These are phyloP conservation scores for Sparassis latifolia DNA, from an alignment of 1,284 basidiomycete genomes.

Conservation along the genomic window DNA sequence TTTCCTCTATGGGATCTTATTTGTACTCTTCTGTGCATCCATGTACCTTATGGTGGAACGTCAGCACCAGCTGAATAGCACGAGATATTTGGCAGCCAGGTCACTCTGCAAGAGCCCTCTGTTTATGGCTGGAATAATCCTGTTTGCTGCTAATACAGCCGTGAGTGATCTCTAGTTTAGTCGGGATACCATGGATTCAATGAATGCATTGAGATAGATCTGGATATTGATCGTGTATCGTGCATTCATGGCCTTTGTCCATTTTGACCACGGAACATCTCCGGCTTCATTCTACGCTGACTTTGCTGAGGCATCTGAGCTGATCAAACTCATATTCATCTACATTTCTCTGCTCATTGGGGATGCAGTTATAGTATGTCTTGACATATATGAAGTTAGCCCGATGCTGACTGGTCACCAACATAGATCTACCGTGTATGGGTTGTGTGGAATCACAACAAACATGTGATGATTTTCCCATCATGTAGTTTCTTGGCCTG, in stretches of 20 bases:
- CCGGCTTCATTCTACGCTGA: conserved; percentile 5
- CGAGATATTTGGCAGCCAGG: too few species aligned
- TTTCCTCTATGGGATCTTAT: too few species aligned
- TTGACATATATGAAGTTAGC: neutral
- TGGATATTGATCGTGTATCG: conserved; percentile 4
- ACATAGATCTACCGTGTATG: conserved; percentile 6
- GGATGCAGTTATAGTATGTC: conserved; percentile 4
- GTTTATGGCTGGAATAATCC: too few species aligned
- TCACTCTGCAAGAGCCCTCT: too few species aligned
- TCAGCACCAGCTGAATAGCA: too few species aligned
- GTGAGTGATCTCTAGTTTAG: too few species aligned
- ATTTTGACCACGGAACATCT: neutral
- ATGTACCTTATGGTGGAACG: too few species aligned
- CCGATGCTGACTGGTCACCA: neutral
- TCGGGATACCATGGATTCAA: too few species aligned
- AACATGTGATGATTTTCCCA: conserved; percentile 2
- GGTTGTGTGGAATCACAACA: conserved; percentile 6
- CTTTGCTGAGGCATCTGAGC: conserved; percentile 1
- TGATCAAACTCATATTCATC: conserved; percentile 2
- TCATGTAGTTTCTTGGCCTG: neutral
- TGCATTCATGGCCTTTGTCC: conserved; percentile 4
- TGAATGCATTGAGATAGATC: too few species aligned
- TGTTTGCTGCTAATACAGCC: too few species aligned
- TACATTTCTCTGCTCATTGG: conserved; percentile 2
- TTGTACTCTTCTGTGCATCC: too few species aligned